Evolutionary conservation across 495 filamentous ascomycete genomes (phyloP).

Genomic region (Aspergillus sparsus): DNA sequence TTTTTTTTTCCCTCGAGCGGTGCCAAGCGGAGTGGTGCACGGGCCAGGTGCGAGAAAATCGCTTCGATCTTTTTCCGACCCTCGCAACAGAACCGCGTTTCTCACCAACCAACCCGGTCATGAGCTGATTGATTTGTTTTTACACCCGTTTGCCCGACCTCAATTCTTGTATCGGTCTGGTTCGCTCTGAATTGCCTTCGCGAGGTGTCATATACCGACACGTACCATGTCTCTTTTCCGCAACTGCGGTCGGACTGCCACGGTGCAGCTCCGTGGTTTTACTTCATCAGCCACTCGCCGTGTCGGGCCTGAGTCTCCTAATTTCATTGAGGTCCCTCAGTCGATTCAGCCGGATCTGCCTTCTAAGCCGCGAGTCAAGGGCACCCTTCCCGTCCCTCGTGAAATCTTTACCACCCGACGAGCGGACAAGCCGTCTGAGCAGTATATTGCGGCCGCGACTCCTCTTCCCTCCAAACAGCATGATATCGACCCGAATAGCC

Average conservation of each 20-base stretch:
- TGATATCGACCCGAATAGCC: constrained; percentile 32
- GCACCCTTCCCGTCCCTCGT: constrained; percentile 69
- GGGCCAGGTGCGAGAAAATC: constrained; percentile 46
- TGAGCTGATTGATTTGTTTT: constrained; percentile 12
- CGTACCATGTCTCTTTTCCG: constrained; percentile 44
- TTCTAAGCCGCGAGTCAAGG: constrained; percentile 58
- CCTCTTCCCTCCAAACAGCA: constrained; percentile 37
- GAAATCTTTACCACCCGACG: constrained; percentile 58
- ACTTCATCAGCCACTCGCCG: constrained; percentile 40
- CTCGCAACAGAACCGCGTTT: constrained; percentile 24
- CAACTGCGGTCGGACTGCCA: constrained; percentile 41
- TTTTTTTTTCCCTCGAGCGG: constrained; percentile 39
- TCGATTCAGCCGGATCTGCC: constrained; percentile 48
- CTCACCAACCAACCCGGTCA: constrained; percentile 16
- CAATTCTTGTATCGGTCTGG: not conserved
- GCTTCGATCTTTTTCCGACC: constrained; percentile 43
- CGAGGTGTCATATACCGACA: constrained; percentile 5
- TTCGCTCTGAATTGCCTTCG: not conserved
- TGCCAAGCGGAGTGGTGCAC: constrained; percentile 45
- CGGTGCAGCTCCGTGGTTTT: constrained; percentile 49
- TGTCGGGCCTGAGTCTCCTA: constrained; percentile 66
- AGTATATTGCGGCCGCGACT: constrained; percentile 53
- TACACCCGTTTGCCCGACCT: not conserved
- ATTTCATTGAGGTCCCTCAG: constrained; percentile 69
- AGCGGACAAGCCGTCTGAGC: constrained; percentile 52